Conservation (phyloP, 352 stramenopile genomes). For the Nothophytophthora sp. region DNA sequence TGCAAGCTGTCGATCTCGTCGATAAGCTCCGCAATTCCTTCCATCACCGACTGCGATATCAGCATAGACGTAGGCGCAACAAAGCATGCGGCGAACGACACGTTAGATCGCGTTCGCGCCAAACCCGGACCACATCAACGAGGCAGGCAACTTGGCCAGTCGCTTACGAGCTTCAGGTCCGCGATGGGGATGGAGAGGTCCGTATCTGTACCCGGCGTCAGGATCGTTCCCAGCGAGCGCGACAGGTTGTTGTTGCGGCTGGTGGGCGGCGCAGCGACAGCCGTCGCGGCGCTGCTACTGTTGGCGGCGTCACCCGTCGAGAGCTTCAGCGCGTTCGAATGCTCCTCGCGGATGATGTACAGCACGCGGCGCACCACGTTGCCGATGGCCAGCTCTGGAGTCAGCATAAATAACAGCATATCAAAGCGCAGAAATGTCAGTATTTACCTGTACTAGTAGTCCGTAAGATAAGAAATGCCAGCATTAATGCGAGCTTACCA, state of each 20-base stretch:
- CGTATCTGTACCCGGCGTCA: conserved; percentile 78
- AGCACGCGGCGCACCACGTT: conserved; percentile 91
- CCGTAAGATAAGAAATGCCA: not conserved
- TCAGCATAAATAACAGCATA: not conserved
- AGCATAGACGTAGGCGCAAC: no score
- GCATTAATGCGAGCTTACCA: conserved; percentile 17
- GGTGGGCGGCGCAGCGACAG: conserved; percentile 16
- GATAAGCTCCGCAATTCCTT: conserved; percentile 94
- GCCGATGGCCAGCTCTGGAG: conserved; percentile 80
- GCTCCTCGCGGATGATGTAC: conserved; percentile 89
- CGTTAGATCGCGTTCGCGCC: not conserved
- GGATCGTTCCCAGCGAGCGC: conserved; percentile 78
- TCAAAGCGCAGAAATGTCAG: not conserved
- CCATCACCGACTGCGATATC: conserved; percentile 92
- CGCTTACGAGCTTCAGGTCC: conserved; percentile 74
- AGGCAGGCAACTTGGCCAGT: not conserved
- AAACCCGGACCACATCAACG: not conserved
- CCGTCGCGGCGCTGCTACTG: conserved; percentile 6
- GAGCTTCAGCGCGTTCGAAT: conserved; percentile 73
- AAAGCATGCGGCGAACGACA: not conserved
- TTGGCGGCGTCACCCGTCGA: conserved; percentile 19
- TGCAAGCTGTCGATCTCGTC: conserved; percentile 96
- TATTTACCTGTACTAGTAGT: not conserved
- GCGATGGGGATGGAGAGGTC: conserved; percentile 84
- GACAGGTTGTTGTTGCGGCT: conserved; percentile 66